phyloP scores from a whole-genome alignment of 192 early-diverging fungal genomes.

The Rhizophagus prolifer region DNA sequence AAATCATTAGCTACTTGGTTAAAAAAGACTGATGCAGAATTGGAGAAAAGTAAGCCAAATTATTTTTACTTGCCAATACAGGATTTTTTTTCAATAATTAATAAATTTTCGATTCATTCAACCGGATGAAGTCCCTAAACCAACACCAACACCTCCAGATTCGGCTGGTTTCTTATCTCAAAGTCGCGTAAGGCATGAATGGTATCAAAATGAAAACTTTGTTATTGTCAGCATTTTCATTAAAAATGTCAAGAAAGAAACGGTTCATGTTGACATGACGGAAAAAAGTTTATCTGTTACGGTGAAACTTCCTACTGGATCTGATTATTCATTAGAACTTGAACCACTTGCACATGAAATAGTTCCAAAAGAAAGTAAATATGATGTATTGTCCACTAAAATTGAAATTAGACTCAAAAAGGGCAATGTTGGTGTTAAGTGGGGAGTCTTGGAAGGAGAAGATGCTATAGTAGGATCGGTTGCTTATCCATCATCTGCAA shows the following conservation, averaged over 20 bases:
- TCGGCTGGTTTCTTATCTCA: constrained; percentile 24
- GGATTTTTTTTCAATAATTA: no score
- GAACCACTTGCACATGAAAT: constrained; percentile 85
- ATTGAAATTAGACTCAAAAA: constrained; percentile 93
- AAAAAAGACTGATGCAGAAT: constrained; percentile 54
- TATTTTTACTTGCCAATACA: constrained; percentile 26
- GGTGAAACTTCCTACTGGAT: constrained; percentile 78
- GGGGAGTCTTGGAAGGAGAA: constrained; percentile 81
- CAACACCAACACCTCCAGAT: neutral
- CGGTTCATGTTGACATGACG: constrained; percentile 66
- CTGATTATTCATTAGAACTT: constrained; percentile 88
- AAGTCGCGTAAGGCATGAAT: constrained; percentile 75
- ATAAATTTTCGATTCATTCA: no score
- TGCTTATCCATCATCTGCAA: constrained; percentile 52
- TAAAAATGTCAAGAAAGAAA: constrained; percentile 78
- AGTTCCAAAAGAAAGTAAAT: constrained; percentile 67
- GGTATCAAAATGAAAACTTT: constrained; percentile 93
- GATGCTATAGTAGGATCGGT: constrained; percentile 44
- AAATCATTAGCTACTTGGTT: constrained; percentile 53
- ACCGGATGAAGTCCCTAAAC: constrained; percentile 29
- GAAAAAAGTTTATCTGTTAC: constrained; percentile 70
- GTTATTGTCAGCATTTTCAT: constrained; percentile 90
- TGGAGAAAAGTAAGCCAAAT: constrained; percentile 55
- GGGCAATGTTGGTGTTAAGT: constrained; percentile 69
- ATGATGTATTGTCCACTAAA: constrained; percentile 87